phyloP scores from a whole-genome alignment of 2,329 filamentous ascomycete genomes.

The Alternaria infectoria region DNA sequence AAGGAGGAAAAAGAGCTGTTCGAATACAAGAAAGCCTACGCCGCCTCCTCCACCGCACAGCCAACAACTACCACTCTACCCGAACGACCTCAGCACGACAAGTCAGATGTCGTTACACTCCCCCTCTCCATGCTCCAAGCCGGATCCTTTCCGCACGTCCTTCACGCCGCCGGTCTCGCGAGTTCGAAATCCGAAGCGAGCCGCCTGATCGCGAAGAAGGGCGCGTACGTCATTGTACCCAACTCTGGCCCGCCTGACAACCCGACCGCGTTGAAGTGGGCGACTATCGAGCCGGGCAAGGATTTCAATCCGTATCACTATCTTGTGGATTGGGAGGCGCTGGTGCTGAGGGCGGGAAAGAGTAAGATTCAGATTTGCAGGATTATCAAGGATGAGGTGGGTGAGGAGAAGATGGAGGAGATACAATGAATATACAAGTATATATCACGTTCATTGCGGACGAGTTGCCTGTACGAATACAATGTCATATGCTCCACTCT shows the following conservation, averaged over 20 bases:
- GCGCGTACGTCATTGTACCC: constrained; percentile 62
- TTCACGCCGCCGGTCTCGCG: constrained; percentile 66
- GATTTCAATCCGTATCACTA: constrained; percentile 64
- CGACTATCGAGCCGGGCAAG: constrained; percentile 66
- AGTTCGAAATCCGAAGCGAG: constrained; percentile 64
- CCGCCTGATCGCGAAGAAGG: constrained; percentile 62
- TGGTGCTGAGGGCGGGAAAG: constrained; percentile 66
- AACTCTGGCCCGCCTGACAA: constrained; percentile 52
- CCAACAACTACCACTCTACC: too few species aligned
- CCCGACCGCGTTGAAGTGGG: constrained; percentile 63
- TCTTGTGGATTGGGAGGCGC: constrained; percentile 61
- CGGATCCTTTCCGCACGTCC: constrained; percentile 64
- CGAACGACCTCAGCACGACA: constrained; percentile 10
- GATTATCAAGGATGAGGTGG: constrained; percentile 59
- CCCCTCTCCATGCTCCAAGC: constrained; percentile 62
- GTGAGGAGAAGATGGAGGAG: not conserved
- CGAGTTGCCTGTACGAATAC: not conserved
- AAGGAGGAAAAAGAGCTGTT: constrained; percentile 22
- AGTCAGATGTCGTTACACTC: constrained; percentile 64
- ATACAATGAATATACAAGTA: not conserved
- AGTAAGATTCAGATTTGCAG: constrained; percentile 65
- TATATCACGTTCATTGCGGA: not conserved
- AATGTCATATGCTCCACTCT: not conserved
- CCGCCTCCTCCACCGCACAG: constrained; percentile 19
- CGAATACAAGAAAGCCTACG: constrained; percentile 37